phyloP scores from a whole-genome alignment of 495 filamentous ascomycete genomes.

The Trichoderma erinaceum region DNA sequence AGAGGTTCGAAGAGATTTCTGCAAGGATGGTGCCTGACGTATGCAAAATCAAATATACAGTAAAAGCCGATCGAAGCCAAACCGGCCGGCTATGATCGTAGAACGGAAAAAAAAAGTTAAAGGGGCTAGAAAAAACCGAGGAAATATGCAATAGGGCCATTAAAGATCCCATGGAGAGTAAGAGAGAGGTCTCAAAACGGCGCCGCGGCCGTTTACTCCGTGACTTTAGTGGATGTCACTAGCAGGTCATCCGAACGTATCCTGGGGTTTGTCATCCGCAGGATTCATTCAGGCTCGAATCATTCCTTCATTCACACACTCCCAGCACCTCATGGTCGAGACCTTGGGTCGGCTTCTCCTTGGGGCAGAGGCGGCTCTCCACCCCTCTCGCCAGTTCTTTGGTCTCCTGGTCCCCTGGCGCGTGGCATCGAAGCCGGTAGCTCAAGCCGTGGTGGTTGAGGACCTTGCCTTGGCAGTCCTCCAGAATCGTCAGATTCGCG shows the following conservation, averaged over 20 bases:
- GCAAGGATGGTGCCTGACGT: background rate
- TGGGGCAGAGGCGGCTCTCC: background rate
- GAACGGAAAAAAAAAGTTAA: background rate
- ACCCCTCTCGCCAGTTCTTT: background rate
- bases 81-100: background rate
- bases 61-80: background rate
- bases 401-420: background rate
- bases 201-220: background rate
- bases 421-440: background rate
- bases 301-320: background rate
- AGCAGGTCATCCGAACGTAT: background rate
- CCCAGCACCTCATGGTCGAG: background rate
- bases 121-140: background rate
- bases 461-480: background rate
- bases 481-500: slow-evolving; percentile 29
- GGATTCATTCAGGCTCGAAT: background rate
- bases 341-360: background rate
- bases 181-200: background rate
- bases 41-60: background rate
- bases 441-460: slow-evolving; percentile 3
- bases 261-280: background rate
- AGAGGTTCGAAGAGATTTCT: background rate
- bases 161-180: background rate
- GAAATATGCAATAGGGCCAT: background rate
- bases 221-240: background rate